Percentiles rank a stretch among this genome's conserved stretches.
Conservation (phyloP, 2,329 filamentous ascomycete species). For the Fusarium piperis region DNA sequence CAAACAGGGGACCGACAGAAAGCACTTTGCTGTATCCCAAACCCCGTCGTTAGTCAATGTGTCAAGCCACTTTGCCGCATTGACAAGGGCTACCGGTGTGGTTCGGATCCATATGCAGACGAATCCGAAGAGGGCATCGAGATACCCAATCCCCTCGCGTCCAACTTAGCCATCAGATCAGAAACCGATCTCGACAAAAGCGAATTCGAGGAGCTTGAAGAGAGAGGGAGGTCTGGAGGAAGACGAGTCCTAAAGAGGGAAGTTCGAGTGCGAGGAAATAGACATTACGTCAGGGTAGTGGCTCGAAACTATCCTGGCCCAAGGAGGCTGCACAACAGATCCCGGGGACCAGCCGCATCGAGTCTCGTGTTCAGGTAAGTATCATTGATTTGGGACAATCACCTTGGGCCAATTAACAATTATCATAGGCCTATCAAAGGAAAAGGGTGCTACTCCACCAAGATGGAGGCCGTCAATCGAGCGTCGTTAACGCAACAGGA, state of each 20-base stretch:
- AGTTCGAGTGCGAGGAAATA: background rate
- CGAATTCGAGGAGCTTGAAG: background rate
- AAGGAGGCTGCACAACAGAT: background rate
- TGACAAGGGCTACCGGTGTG: background rate
- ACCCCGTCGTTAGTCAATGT: background rate
- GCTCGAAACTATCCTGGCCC: background rate
- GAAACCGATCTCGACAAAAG: background rate
- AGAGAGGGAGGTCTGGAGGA: background rate
- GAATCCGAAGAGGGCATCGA: background rate
- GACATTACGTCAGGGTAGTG: background rate
- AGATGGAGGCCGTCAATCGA: background rate
- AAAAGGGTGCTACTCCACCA: background rate
- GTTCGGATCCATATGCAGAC: background rate
- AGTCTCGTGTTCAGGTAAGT: background rate
- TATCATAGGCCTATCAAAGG: background rate
- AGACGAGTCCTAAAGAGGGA: background rate
- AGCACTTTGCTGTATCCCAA: background rate
- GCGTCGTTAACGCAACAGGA: background rate
- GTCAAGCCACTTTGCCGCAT: background rate
- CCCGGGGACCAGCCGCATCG: background rate
- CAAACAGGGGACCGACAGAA: background rate
- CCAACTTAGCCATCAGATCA: background rate
- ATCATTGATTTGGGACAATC: too few species aligned
- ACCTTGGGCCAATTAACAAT: too few species aligned
- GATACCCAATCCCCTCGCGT: background rate